These are phyloP conservation scores for Lactarius vividus DNA, from an alignment of 768 basidiomycete species.

Conservation along the genomic window DNA sequence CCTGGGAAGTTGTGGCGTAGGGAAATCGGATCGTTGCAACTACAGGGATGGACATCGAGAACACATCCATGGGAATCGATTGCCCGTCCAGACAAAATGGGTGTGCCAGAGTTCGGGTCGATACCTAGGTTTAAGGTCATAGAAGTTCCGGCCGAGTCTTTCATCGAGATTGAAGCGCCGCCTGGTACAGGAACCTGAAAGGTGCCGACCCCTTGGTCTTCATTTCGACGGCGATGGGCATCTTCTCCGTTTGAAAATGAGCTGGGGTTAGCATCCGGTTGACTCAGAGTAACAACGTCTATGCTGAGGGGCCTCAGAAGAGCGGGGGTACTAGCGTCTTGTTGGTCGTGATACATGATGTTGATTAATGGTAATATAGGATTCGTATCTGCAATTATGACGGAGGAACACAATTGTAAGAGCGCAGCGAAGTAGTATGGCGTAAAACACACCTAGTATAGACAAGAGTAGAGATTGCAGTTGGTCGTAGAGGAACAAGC, in stretches of 20 bases:
- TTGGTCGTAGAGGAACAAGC: neutral
- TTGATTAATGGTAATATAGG: neutral
- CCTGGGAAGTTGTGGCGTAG: constrained; percentile 4
- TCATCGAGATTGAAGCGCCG: constrained; percentile 15
- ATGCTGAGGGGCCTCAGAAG: neutral
- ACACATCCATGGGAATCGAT: constrained; percentile 9
- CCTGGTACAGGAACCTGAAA: constrained; percentile 11
- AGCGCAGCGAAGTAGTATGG: no score
- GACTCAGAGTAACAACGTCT: neutral
- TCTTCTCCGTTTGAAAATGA: neutral
- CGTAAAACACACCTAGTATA: neutral
- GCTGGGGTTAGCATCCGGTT: neutral
- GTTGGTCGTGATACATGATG: constrained; percentile 6
- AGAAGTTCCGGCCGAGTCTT: constrained; percentile 8
- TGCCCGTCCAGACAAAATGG: constrained; percentile 19
- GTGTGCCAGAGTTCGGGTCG: constrained; percentile 18
- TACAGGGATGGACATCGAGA: constrained; percentile 18
- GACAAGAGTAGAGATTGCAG: neutral
- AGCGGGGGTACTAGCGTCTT: neutral
- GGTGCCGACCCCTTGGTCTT: neutral
- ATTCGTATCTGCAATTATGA: constrained; percentile 3
- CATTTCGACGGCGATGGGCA: neutral
- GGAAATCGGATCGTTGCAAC: constrained; percentile 11
- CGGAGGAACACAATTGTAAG: neutral
- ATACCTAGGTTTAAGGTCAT: constrained; percentile 21